Evolutionary conservation across 108 stramenopile species (phyloP), one percentile per base, ranked within the genome.

Genomic region (Skeletonema marinoi): DNA sequence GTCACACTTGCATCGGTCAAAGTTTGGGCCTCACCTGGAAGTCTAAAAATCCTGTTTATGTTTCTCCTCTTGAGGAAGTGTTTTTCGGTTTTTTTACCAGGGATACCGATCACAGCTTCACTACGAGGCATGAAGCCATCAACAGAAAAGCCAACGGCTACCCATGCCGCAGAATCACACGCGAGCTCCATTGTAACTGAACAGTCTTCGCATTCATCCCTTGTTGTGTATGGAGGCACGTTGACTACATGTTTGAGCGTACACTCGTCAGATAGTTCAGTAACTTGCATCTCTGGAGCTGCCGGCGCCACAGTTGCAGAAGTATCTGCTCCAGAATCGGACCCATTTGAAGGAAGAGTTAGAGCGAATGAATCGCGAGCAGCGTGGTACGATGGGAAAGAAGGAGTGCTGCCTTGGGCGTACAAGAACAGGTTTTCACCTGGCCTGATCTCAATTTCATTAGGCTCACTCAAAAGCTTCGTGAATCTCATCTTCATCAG

Each of bases 401-500:
- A 19, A 1, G 1, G 17, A 10, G 50, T 16, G 51, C 62, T 12
- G 81, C 92, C 92, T 56, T 71, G 48, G 13, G 92, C 88, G 51
- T 66, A 84, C 35, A 92, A 50, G 51, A 90, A 90, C 11, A 36
- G 62, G 65, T 89, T 92, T n/a, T 73, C 79, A 31, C 74, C 83
- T 3, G 70, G 31, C 4, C 13, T 60, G 58, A 93, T 90, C 13
- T 87, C 76, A 44, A 81, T 79, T 61, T 90, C 88, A 8, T 78
- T 82, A 1, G 54, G 59, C 69, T 93, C 89, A 1, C 66, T 81
- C 78, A 91, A 65, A 32, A 86, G 62, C 81, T 91, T 91, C 29
- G 93, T 89, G 73, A 90, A 93, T 39, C 58, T 78, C 88, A 93
- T 71, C 0, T 67, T 74, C 12, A 89, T 93, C 41, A 60, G 56